Conservation (phyloP, 805 yeast species). For the Candida ficus region DNA sequence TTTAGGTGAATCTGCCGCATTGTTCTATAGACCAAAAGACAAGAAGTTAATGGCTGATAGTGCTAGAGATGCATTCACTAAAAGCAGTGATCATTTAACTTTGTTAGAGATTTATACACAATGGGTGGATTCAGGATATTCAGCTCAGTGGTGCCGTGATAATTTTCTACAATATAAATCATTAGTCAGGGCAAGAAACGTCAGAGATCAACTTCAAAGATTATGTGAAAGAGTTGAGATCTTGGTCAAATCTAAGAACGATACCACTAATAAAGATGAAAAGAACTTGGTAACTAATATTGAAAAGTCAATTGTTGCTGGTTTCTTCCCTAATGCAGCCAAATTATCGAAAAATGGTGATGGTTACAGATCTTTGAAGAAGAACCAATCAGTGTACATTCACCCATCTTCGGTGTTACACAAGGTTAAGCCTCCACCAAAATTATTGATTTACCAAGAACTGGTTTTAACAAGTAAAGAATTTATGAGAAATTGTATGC, state of each 20-base stretch:
- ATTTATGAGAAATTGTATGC: conserved; percentile 78
- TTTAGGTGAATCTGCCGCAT: conserved; percentile 71
- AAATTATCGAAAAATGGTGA: conserved; percentile 75
- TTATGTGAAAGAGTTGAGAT: conserved; percentile 54
- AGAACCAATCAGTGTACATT: conserved; percentile 66
- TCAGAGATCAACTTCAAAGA: conserved; percentile 61
- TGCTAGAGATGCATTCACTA: conserved; percentile 50
- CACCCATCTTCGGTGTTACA: conserved; percentile 84
- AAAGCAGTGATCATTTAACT: conserved; percentile 69
- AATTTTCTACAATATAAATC: conserved; percentile 75
- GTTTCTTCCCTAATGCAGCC: conserved; percentile 97
- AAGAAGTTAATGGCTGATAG: conserved; percentile 62
- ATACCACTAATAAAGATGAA: conserved; percentile 24
- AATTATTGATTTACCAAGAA: conserved; percentile 73
- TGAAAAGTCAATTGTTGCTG: conserved; percentile 79
- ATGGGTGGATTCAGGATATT: conserved; percentile 65
- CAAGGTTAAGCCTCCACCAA: conserved; percentile 65
- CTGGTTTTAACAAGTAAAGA: conserved; percentile 81
- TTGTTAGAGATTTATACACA: conserved; percentile 69
- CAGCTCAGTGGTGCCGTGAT: conserved; percentile 80
- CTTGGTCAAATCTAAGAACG: conserved; percentile 29
- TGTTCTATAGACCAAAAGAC: conserved; percentile 68
- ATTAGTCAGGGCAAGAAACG: conserved; percentile 59
- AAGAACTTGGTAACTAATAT: conserved; percentile 60
- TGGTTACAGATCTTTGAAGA: conserved; percentile 55